Conservation (phyloP, 108 stramenopile genomes). For the Pseudonitzschia multiseries region DNA sequence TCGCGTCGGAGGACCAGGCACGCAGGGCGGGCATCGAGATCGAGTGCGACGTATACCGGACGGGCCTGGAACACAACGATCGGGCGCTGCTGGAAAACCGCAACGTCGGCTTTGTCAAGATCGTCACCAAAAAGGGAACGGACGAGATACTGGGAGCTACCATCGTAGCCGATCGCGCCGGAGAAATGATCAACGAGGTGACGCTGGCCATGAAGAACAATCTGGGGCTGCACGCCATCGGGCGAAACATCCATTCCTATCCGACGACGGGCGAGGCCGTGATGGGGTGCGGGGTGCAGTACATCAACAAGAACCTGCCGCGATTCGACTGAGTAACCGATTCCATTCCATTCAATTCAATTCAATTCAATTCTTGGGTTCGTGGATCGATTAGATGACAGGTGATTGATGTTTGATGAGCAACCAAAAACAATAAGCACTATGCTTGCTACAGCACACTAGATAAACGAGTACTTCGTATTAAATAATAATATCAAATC, state of each 20-base stretch:
- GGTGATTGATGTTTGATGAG: too few species aligned
- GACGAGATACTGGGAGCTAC: conserved; percentile 92
- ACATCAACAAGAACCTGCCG: conserved; percentile 66
- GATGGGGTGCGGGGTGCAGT: conserved; percentile 80
- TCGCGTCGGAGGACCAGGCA: conserved; percentile 58
- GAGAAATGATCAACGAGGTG: conserved; percentile 95
- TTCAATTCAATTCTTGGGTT: too few species aligned
- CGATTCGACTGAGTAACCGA: conserved; percentile 28
- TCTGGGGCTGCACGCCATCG: conserved; percentile 77
- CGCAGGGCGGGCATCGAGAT: conserved; percentile 55
- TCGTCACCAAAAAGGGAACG: conserved; percentile 78
- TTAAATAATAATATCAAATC: too few species aligned
- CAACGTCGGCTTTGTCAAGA: conserved; percentile 89
- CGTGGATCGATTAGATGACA: too few species aligned
- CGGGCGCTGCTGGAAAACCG: conserved; percentile 87
- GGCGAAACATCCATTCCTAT: conserved; percentile 92
- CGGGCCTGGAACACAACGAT: conserved; percentile 87
- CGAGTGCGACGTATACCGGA: conserved; percentile 74
- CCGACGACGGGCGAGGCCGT: conserved; percentile 90
- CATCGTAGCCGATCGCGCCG: conserved; percentile 89
- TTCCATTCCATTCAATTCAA: too few species aligned
- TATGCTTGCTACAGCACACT: too few species aligned
- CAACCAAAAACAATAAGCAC: too few species aligned
- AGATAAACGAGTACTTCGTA: too few species aligned
- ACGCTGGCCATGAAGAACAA: conserved; percentile 92